Percentiles rank a stretch among this genome's conserved stretches.
phyloP scores from a whole-genome alignment of 768 basidiomycete genomes.

The Leccinum subtestaceum region DNA sequence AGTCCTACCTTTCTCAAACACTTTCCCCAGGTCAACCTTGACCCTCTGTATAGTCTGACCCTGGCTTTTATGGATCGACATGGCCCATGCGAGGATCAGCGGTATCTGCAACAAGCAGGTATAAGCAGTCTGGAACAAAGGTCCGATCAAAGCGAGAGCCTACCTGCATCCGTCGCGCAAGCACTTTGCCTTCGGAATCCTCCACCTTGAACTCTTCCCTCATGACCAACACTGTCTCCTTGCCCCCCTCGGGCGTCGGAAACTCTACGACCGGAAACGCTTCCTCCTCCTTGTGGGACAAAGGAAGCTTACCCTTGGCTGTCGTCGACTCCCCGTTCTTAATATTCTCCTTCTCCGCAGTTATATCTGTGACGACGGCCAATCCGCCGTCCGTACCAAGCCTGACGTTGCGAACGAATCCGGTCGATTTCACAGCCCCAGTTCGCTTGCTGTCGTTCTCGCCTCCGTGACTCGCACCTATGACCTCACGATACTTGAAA shows the following conservation, averaged over 20 bases:
- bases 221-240: conserved; percentile 47
- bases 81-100: conserved; percentile 74
- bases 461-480: not conserved
- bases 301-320: conserved; percentile 24
- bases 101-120: conserved; percentile 46
- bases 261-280: conserved; percentile 48
- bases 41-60: conserved; percentile 70
- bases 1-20: conserved; percentile 56
- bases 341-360: not conserved
- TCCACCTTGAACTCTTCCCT: conserved; percentile 54
- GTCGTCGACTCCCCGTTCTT: conserved; percentile 9
- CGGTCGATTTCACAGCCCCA: conserved; percentile 28
- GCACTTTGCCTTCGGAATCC: conserved; percentile 47
- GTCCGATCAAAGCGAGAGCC: not conserved
- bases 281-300: conserved; percentile 38
- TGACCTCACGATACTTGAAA: conserved; percentile 18
- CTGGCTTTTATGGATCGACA: conserved; percentile 77
- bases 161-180: conserved; percentile 48
- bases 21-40: conserved; percentile 59
- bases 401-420: conserved; percentile 35
- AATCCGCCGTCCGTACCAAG: not conserved
- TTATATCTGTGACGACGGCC: not conserved
- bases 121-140: not conserved
- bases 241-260: conserved; percentile 36
- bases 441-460: conserved; percentile 28